Percentiles rank a stretch among this genome's conserved stretches.
Conservation (phyloP, 2,329 filamentous ascomycete species). For the Cyanodermella asteris region DNA sequence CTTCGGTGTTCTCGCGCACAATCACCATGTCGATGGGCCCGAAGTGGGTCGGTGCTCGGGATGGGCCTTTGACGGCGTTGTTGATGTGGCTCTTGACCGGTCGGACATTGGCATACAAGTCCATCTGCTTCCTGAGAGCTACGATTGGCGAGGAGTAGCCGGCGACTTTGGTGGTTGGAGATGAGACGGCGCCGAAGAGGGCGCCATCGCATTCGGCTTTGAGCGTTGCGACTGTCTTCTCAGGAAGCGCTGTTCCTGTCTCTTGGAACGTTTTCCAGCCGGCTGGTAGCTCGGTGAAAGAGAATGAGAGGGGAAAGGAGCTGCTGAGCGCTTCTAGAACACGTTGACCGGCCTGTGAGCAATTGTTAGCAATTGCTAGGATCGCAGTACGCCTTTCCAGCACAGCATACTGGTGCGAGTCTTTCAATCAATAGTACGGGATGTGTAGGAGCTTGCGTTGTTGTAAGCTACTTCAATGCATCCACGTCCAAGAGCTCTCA, state of each 20-base stretch:
- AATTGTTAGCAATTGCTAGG: no score
- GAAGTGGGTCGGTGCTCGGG: no score
- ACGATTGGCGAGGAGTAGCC: constrained; percentile 96
- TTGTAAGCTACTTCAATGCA: no score
- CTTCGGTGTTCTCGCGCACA: constrained; percentile 95
- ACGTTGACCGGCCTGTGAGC: constrained; percentile 51
- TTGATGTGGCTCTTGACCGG: constrained; percentile 65
- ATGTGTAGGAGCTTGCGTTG: constrained; percentile 1
- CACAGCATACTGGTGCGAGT: constrained; percentile 1
- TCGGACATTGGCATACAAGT: constrained; percentile 92
- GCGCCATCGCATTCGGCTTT: constrained; percentile 85
- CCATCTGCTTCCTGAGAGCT: constrained; percentile 80
- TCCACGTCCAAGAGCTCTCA: no score
- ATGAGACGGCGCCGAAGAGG: constrained; percentile 85
- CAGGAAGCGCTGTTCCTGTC: constrained; percentile 71
- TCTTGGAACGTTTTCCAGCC: constrained; percentile 86
- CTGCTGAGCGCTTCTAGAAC: constrained; percentile 79
- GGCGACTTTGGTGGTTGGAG: constrained; percentile 69
- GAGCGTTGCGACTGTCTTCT: constrained; percentile 74
- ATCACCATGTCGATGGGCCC: constrained; percentile 95
- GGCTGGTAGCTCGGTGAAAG: constrained; percentile 78
- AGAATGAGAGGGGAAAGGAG: constrained; percentile 84
- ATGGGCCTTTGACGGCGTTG: no score
- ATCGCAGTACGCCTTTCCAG: constrained; percentile 2
- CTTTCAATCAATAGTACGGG: constrained; percentile 3